These are phyloP conservation scores for Trichoderma sp. DNA, from an alignment of 2,329 filamentous ascomycete species.

Conservation along the genomic window DNA sequence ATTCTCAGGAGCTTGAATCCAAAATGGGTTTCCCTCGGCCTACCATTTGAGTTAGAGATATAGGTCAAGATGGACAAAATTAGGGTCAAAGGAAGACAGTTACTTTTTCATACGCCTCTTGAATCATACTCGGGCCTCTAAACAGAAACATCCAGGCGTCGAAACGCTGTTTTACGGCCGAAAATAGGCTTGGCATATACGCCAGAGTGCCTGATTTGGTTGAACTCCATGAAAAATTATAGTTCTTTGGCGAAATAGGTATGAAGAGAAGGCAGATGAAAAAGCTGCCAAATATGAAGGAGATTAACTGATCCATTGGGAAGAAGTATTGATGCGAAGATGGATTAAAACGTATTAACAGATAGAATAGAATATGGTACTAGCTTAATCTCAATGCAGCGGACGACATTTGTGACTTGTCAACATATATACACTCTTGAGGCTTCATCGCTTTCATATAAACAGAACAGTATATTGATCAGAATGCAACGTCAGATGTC, in stretches of 20 bases:
- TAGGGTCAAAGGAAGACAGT: background rate
- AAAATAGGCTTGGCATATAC: background rate
- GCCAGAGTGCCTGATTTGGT: background rate
- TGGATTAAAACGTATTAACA: background rate
- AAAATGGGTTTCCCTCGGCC: conserved; percentile 1
- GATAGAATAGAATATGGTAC: background rate
- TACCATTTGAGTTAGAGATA: background rate
- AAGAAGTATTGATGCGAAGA: background rate
- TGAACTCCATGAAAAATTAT: background rate
- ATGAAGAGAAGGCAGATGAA: background rate
- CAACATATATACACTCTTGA: background rate
- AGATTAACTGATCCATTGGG: background rate
- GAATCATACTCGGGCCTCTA: background rate
- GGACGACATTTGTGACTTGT: background rate
- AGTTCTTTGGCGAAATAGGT: background rate
- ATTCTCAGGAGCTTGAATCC: conserved; percentile 9
- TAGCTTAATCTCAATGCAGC: background rate
- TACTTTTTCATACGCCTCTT: conserved; percentile 2
- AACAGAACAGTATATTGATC: background rate
- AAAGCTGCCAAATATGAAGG: background rate
- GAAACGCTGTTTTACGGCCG: background rate
- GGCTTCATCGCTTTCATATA: background rate
- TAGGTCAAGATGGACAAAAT: background rate
- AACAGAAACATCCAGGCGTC: background rate
- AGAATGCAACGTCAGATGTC: background rate